Base-by-base conservation (phyloP, 441 rosid genomes). In the Pelargonium fulgidum region DNA sequence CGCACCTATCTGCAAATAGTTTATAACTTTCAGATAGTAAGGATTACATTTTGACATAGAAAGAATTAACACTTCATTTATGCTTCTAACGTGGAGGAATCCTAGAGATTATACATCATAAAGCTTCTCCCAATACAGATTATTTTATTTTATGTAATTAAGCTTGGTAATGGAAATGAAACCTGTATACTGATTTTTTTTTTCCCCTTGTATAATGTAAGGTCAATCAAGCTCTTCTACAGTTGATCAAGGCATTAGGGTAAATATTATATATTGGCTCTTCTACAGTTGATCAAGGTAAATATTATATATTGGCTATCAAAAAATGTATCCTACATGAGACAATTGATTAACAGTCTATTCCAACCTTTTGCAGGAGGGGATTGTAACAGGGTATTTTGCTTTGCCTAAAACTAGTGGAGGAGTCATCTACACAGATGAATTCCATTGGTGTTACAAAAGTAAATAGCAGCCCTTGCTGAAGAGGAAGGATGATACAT, bases 151-250 rank as follows among this genome's bases (percentile, higher is more conserved):
- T 47, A 14, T 48, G 64, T 50, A 20, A 47, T 36, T 65, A 10
- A 13, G 29, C 58, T 70, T 52, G 16, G 17, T 50, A 12, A 4
- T 12, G 20, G 59, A 70, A 71, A 70, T 74, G 26, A 41, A 17
- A 10, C 59, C 11, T 16, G 29, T 50, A 9, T 29, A 5, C 33
- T 58, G 29, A 61, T 62, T 56, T 54, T 54, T 17, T 54, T 17
- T 56, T 50, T 50, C 58, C 17, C 20, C 13, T 59, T 64, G 13
- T 9, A 52, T 67, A 71, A 74, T 75, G 80, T 73, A 87, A 92
- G 99, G 99, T 95, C 77, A 95, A 95, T 81, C 85, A 84, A 78
- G 85, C 95, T 72, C 99, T 95, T 69, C 68, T 78, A 0, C 12
- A 56, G 7, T 8, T 56, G 62, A 56, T 56, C 26, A 17, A 56